phyloP scores from a whole-genome alignment of 768 basidiomycete genomes.

The Neoboletus brunneissimus region DNA sequence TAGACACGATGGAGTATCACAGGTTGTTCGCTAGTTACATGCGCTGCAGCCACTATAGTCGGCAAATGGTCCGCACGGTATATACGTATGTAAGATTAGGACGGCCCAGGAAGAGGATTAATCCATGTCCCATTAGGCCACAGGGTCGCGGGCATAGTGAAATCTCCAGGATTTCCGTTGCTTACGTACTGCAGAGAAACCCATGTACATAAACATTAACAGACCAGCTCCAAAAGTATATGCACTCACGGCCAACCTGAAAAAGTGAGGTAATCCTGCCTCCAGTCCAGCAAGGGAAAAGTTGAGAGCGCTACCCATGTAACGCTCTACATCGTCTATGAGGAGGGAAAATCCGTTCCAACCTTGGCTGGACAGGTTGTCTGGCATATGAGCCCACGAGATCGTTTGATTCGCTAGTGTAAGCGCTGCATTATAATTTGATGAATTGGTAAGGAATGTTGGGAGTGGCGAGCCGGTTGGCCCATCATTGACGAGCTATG shows the following conservation, averaged over 20 bases:
- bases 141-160: constrained; percentile 72
- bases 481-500: constrained; percentile 70
- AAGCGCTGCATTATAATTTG: constrained; percentile 55
- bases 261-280: constrained; percentile 65
- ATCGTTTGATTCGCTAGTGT: constrained; percentile 55
- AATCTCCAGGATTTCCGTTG: constrained; percentile 58
- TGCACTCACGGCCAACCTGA: constrained; percentile 67
- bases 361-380: constrained; percentile 27
- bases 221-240: background rate
- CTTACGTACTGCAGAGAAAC: constrained; percentile 44
- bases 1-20: background rate
- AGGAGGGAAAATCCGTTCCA: constrained; percentile 81
- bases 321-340: constrained; percentile 85
- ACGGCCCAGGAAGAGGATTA: constrained; percentile 68
- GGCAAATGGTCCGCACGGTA: background rate
- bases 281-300: constrained; percentile 67
- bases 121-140: constrained; percentile 84
- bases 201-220: constrained; percentile 2
- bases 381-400: constrained; percentile 51
- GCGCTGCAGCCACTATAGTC: background rate
- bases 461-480: constrained; percentile 68
- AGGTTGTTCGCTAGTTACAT: background rate
- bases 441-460: constrained; percentile 71
- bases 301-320: constrained; percentile 65
- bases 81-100: constrained; percentile 21